These are phyloP conservation scores for Platismatia glauca DNA, from an alignment of 495 filamentous ascomycete species.

Conservation along the genomic window DNA sequence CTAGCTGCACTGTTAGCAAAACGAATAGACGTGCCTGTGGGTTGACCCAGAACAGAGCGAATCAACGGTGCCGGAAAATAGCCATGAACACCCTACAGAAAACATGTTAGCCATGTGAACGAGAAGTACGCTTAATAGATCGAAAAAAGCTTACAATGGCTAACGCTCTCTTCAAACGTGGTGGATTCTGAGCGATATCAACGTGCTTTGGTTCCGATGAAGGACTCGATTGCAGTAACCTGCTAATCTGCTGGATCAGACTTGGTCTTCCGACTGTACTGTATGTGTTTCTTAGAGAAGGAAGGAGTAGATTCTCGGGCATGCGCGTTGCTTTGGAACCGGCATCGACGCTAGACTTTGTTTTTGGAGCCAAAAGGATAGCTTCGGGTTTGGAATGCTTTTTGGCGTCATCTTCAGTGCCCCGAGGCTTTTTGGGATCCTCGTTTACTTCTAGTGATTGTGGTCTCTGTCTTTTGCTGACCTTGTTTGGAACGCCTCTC, in stretches of 20 bases:
- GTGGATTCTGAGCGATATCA: conserved; percentile 56
- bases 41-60: conserved; percentile 81
- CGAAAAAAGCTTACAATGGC: conserved; percentile 46
- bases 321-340: conserved; percentile 9
- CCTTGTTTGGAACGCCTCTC: conserved; percentile 31
- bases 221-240: conserved; percentile 53
- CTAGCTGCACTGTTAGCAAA: conserved; percentile 85
- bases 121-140: not conserved
- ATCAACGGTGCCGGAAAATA: conserved; percentile 82
- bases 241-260: conserved; percentile 61
- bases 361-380: not conserved
- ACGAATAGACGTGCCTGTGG: conserved; percentile 86
- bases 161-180: conserved; percentile 69
- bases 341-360: conserved; percentile 1
- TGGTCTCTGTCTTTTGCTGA: conserved; percentile 22
- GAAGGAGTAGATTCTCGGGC: conserved; percentile 54
- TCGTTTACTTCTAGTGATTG: conserved; percentile 9
- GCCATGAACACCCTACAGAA: conserved; percentile 65
- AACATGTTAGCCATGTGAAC: not conserved
- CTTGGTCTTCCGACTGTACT: conserved; percentile 55
- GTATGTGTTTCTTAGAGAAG: conserved; percentile 61
- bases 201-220: conserved; percentile 59
- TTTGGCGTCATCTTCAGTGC: conserved; percentile 6
- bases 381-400: conserved; percentile 22
- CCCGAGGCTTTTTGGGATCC: conserved; percentile 13